These are phyloP conservation scores for Lippia alba DNA, from an alignment of 305 asterid species.

Conservation along the genomic window DNA sequence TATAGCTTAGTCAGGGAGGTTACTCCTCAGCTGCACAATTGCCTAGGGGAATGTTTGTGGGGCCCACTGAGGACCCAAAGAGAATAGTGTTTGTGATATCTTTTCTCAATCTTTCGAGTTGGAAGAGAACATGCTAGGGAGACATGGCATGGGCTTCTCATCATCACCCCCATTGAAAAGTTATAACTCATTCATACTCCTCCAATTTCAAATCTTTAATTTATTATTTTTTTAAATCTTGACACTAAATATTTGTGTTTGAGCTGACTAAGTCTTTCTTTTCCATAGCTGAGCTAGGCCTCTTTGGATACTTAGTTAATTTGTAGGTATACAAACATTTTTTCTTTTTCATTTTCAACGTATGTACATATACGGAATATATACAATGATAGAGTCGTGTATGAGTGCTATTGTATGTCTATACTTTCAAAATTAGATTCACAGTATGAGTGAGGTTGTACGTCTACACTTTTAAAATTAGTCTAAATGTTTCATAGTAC, in stretches of 20 bases:
- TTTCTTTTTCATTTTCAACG: background rate
- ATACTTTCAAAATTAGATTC: too few relatives aligned
- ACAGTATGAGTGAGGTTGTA: too few relatives aligned
- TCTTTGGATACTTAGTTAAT: background rate
- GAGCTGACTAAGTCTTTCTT: slow-evolving; percentile 34
- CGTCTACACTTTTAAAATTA: too few relatives aligned
- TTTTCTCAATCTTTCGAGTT: slow-evolving; percentile 35
- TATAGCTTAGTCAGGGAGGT: slow-evolving; percentile 34
- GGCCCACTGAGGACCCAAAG: slow-evolving; percentile 45
- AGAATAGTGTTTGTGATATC: slow-evolving; percentile 49
- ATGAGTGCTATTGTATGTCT: too few relatives aligned
- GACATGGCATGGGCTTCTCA: slow-evolving; percentile 59
- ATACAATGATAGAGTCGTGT: too few relatives aligned
- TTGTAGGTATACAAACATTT: background rate
- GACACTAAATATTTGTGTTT: background rate
- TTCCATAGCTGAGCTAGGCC: background rate
- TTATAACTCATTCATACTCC: background rate
- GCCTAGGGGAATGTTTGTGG: slow-evolving; percentile 77
- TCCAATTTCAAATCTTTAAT: too few relatives aligned
- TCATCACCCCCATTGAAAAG: slow-evolving; percentile 39
- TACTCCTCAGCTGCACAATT: slow-evolving; percentile 49
- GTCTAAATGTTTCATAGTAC: too few relatives aligned
- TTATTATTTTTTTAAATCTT: too few relatives aligned
- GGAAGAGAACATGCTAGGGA: slow-evolving; percentile 20
- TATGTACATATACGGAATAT: too few relatives aligned